Conservation (phyloP, 1,139 yeast species). For the Lodderomyces orthopsilosis region DNA sequence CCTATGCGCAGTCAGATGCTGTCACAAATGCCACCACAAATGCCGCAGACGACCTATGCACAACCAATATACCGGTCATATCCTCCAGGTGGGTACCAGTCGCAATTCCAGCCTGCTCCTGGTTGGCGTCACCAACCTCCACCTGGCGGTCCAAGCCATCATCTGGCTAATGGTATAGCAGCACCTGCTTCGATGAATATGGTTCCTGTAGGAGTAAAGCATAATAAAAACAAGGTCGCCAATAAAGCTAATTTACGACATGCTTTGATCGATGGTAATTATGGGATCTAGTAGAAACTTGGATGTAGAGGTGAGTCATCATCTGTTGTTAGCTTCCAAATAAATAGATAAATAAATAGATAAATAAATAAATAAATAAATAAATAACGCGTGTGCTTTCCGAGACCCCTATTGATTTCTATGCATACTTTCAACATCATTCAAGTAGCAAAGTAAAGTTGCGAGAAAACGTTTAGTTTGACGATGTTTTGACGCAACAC, state of each 20-base stretch:
- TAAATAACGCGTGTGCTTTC: neutral
- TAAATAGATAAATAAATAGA: slow-evolving; percentile 9
- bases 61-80: neutral
- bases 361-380: slow-evolving; percentile 9
- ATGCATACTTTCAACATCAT: neutral
- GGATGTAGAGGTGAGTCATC: no score
- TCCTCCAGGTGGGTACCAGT: slow-evolving; percentile 6
- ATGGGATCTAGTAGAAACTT: slow-evolving; percentile 45
- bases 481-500: slow-evolving; percentile 87
- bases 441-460: slow-evolving; percentile 64
- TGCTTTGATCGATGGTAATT: slow-evolving; percentile 40
- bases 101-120: slow-evolving; percentile 5
- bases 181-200: slow-evolving; percentile 31
- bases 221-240: slow-evolving; percentile 32
- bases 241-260: slow-evolving; percentile 43
- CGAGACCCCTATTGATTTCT: neutral
- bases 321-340: neutral
- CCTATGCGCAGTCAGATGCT: neutral
- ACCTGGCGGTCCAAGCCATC: neutral
- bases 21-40: neutral
- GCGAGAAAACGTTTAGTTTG: slow-evolving; percentile 82
- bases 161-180: slow-evolving; percentile 8
- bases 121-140: neutral
- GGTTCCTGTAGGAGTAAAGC: slow-evolving; percentile 35
- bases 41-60: neutral